phyloP scores from a whole-genome alignment of 257 asterid species.

The Primulina huaijiensis region DNA sequence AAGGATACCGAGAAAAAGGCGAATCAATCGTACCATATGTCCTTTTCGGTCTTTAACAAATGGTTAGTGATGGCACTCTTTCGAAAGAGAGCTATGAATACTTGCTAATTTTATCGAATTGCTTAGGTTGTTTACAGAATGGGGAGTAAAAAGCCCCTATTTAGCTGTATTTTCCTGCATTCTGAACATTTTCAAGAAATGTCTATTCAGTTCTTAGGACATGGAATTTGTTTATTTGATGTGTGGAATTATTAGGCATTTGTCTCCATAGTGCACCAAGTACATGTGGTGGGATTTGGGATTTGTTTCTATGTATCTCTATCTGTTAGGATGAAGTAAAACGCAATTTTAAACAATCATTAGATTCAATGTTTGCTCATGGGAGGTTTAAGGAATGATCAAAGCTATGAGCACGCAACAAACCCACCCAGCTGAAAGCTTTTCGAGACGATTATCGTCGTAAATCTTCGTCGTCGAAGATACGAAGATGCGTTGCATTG shows the following conservation, averaged over 20 bases:
- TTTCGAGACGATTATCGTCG: no score
- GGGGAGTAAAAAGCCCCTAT: background rate
- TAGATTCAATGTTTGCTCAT: background rate
- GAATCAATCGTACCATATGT: background rate
- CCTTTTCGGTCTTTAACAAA: background rate
- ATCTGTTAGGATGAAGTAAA: background rate
- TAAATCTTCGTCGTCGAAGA: no score
- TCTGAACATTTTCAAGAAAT: background rate
- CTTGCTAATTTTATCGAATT: no score
- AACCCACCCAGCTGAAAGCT: no score
- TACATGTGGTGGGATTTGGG: background rate
- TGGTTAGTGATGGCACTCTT: background rate
- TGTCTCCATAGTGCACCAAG: background rate
- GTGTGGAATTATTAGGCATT: background rate
- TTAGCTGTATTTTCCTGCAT: slow-evolving; percentile 4
- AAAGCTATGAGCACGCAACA: no score
- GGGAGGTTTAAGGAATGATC: no score
- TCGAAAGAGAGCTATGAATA: background rate
- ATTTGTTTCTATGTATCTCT: background rate
- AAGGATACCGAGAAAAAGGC: background rate
- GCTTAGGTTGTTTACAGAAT: background rate
- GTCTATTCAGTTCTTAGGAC: background rate
- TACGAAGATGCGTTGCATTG: no score
- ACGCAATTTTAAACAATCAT: background rate
- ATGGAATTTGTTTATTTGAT: background rate